Evolutionary conservation across 208 protist species (phyloP).

Genomic region (Naegleria lovaniensis): DNA sequence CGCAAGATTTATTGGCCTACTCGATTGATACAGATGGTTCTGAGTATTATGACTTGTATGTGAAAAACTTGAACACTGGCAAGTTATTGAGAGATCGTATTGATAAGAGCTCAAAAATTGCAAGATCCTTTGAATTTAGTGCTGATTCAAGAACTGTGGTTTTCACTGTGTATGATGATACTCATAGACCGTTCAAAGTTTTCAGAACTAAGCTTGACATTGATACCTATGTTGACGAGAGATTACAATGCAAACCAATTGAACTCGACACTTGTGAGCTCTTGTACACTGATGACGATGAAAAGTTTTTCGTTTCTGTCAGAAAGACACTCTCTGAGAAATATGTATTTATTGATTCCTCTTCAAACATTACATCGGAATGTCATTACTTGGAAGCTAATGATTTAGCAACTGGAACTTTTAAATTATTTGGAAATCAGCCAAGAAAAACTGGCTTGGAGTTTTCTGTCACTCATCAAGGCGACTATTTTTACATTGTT

Average conservation of each 20-base stretch:
- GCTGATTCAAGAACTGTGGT: neutral
- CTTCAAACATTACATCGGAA: neutral
- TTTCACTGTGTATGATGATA: neutral
- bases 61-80: conserved; percentile 7
- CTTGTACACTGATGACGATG: neutral
- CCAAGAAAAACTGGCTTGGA: neutral
- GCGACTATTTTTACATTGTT: neutral
- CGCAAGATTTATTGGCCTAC: neutral
- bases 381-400: neutral
- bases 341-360: neutral
- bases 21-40: neutral
- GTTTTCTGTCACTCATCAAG: neutral
- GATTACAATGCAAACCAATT: neutral
- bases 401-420: neutral
- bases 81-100: neutral
- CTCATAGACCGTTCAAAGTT: neutral
- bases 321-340: neutral
- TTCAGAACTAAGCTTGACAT: neutral
- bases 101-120: neutral
- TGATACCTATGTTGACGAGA: neutral
- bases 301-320: neutral
- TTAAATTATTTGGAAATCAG: neutral
- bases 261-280: neutral
- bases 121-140: neutral
- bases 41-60: neutral